phyloP scores from a whole-genome alignment of 2,329 filamentous ascomycete species.

The Neophaeococcomyces aloes region DNA sequence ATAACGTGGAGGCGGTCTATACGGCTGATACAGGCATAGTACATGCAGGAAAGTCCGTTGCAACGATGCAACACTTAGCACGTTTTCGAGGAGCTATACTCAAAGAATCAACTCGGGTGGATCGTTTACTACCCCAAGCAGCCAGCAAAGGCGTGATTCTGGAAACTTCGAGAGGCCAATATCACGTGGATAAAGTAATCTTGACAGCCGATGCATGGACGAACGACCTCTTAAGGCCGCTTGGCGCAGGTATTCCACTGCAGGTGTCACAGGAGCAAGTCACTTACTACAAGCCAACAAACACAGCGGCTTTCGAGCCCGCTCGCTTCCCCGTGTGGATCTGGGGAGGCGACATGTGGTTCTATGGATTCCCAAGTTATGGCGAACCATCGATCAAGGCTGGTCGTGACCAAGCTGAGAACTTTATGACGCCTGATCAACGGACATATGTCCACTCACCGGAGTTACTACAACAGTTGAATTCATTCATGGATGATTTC shows the following conservation, averaged over 20 bases:
- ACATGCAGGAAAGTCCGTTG: conserved; percentile 22
- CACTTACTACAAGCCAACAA: conserved; percentile 23
- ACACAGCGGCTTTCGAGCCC: conserved; percentile 13
- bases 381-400: conserved; percentile 26
- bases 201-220: conserved; percentile 23
- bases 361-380: conserved; percentile 23
- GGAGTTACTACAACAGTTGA: conserved; percentile 19
- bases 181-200: conserved; percentile 20
- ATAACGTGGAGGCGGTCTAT: conserved; percentile 20
- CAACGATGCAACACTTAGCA: conserved; percentile 20
- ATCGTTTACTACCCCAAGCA: conserved; percentile 15
- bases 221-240: conserved; percentile 21
- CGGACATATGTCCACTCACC: conserved; percentile 24
- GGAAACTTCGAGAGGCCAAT: conserved; percentile 20
- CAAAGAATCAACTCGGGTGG: conserved; percentile 21
- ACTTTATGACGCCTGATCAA: conserved; percentile 23
- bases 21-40: conserved; percentile 23
- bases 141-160: conserved; percentile 15
- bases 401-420: conserved; percentile 20
- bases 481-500: conserved; percentile 17
- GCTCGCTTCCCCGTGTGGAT: conserved; percentile 24
- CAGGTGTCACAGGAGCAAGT: conserved; percentile 24
- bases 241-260: conserved; percentile 20
- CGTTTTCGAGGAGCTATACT: conserved; percentile 20
- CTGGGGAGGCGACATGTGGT: conserved; percentile 18